A percentile compares a stretch with the other conserved stretches of the same genome.
These are phyloP conservation scores for Diaporthe sp. DNA, from an alignment of 2,329 filamentous ascomycete species.

Conservation along the genomic window DNA sequence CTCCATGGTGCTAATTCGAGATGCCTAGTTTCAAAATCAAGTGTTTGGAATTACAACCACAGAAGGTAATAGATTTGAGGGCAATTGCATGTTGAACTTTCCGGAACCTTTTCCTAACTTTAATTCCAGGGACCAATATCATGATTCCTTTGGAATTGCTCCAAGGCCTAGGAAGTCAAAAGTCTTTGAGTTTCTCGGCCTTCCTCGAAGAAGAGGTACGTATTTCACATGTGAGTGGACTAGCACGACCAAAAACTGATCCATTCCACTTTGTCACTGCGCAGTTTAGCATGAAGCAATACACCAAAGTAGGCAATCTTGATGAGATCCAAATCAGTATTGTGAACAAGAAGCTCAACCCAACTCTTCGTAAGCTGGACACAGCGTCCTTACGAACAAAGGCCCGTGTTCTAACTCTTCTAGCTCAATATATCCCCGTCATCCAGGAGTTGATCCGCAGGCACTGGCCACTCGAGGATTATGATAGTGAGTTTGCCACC, in stretches of 20 bases:
- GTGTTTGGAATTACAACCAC: constrained; percentile 1
- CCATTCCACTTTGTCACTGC: no score
- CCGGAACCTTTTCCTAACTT: neutral
- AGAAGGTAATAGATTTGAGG: neutral
- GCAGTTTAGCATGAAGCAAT: constrained; percentile 11
- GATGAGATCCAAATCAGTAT: neutral
- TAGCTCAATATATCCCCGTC: neutral
- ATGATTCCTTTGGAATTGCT: neutral
- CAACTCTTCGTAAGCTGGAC: neutral
- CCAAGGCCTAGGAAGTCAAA: neutral
- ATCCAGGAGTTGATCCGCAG: constrained; percentile 3
- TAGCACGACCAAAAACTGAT: no score
- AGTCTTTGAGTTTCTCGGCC: neutral
- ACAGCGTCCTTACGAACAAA: neutral
- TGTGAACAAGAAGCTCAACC: constrained; percentile 12
- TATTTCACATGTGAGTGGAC: no score
- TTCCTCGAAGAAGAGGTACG: constrained; percentile 4
- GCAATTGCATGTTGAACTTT: neutral
- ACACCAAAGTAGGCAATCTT: constrained; percentile 10
- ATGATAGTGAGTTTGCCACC: neutral
- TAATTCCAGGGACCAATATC: neutral
- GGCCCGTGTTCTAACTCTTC: rapidly evolving
- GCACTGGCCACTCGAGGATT: constrained; percentile 1
- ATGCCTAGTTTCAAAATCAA: neutral
- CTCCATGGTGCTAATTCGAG: neutral